phyloP scores from a whole-genome alignment of 441 rosid species.

The Cnidoscolus chayamansa region DNA sequence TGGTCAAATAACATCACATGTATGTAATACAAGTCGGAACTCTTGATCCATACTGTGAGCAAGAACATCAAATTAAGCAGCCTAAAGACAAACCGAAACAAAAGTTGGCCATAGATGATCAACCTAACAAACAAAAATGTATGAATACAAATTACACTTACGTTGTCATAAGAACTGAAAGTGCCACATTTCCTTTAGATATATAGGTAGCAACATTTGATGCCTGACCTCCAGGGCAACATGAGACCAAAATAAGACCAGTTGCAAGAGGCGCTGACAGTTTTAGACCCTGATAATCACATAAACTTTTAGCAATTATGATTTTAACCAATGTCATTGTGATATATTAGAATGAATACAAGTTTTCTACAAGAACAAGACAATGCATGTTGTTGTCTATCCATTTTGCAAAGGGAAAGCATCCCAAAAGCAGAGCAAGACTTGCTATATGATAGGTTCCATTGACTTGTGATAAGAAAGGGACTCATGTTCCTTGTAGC shows the following conservation, averaged over 20 bases:
- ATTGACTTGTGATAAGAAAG: not conserved
- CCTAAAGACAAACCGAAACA: not conserved
- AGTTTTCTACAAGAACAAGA: not conserved
- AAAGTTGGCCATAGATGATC: slow-evolving; percentile 2
- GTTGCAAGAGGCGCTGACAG: slow-evolving; percentile 96
- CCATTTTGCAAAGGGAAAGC: not conserved
- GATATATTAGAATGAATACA: not conserved
- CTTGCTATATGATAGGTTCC: no score
- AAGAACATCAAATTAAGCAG: not conserved
- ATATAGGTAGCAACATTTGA: slow-evolving; percentile 93
- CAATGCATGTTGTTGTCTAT: not conserved
- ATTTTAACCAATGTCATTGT: slow-evolving; percentile 8
- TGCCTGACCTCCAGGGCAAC: slow-evolving; percentile 98
- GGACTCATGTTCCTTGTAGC: not conserved
- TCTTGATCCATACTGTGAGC: not conserved
- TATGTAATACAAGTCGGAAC: not conserved
- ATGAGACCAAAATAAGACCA: slow-evolving; percentile 90
- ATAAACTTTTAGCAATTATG: slow-evolving; percentile 19
- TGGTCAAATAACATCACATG: not conserved
- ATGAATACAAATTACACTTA: slow-evolving; percentile 29
- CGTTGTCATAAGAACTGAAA: slow-evolving; percentile 97
- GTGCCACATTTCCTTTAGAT: slow-evolving; percentile 94
- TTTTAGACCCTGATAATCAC: slow-evolving; percentile 58
- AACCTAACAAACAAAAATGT: slow-evolving; percentile 6
- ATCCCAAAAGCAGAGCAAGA: not conserved